A percentile compares a stretch with the other conserved stretches of the same genome.
Conservation (phyloP, 208 protist genomes). For the Leishmania martiniquensis region DNA sequence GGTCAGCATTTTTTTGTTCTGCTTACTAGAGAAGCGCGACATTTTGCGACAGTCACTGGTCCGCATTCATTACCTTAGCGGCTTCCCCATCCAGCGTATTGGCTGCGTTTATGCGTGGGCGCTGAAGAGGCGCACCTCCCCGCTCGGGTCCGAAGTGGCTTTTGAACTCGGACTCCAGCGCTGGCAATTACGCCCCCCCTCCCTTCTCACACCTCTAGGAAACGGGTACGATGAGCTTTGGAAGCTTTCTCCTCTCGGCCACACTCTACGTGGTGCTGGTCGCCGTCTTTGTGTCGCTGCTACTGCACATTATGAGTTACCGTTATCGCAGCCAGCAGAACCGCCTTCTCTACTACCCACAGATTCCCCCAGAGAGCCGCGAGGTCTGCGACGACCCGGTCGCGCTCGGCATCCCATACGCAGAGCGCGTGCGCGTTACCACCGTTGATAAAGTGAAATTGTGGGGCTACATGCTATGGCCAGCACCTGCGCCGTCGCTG, state of each 20-base stretch:
- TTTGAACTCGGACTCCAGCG: not conserved
- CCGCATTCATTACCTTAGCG: not conserved
- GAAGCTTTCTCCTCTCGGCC: conserved; percentile 17
- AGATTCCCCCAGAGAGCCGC: conserved; percentile 59
- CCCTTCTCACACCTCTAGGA: not conserved
- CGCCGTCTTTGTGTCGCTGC: conserved; percentile 23
- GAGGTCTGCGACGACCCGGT: conserved; percentile 61
- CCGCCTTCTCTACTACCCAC: conserved; percentile 72
- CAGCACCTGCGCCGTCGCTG: conserved; percentile 16
- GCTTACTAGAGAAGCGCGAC: not conserved
- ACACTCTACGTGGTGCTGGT: conserved; percentile 24
- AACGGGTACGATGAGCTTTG: conserved; percentile 16
- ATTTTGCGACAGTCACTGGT: not conserved
- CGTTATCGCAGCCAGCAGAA: conserved; percentile 38
- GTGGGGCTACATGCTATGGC: conserved; percentile 82
- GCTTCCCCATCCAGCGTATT: not conserved
- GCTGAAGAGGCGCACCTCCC: not conserved
- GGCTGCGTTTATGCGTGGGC: not conserved
- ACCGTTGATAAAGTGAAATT: conserved; percentile 72
- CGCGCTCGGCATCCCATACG: conserved; percentile 48
- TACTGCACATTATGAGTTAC: conserved; percentile 26
- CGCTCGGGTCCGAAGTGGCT: not conserved
- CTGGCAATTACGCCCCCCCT: not conserved
- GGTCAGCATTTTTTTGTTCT: not conserved
- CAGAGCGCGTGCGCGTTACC: conserved; percentile 66